Evolutionary conservation across 1,139 yeast species (phyloP).

Genomic region (Candida tropicalis): DNA sequence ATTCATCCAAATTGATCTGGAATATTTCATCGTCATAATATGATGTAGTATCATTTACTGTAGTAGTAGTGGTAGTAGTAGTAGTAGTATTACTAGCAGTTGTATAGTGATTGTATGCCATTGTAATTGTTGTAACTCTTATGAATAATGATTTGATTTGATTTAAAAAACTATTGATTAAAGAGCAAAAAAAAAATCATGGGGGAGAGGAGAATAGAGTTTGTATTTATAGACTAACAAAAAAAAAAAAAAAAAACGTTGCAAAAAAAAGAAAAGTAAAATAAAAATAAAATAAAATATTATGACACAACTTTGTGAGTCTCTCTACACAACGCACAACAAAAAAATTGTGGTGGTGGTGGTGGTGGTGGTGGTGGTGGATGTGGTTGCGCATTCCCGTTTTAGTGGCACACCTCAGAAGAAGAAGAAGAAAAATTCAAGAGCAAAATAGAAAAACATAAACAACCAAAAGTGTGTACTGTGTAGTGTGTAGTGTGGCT

Average conservation of each 20-base stretch:
- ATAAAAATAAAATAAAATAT: neutral
- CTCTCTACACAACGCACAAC: neutral
- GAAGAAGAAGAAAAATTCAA: too few species aligned
- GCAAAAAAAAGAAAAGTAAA: constrained; percentile 2
- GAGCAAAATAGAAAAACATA: neutral
- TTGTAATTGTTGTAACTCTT: neutral
- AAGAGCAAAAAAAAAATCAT: neutral
- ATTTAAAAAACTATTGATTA: neutral
- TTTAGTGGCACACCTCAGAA: too few species aligned
- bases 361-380: constrained; percentile 4
- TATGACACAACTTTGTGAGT: constrained; percentile 1
- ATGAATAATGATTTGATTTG: too few species aligned
- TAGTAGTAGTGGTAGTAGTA: neutral
- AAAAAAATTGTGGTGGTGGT: constrained; percentile 2
- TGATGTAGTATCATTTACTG: neutral
- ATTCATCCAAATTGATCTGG: constrained; percentile 1
- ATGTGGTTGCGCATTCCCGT: too few species aligned
- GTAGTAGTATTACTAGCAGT: neutral
- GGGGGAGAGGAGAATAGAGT: constrained; percentile 3
- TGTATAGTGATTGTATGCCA: constrained; percentile 2
- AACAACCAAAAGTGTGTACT: neutral
- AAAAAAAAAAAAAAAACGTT: constrained; percentile 1
- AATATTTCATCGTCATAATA: constrained; percentile 1
- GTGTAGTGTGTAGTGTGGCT: constrained; percentile 4
- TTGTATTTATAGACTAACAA: constrained; percentile 5